These are phyloP conservation scores for Periconia sp. DNA, from an alignment of 2,329 filamentous ascomycete species.

Conservation along the genomic window DNA sequence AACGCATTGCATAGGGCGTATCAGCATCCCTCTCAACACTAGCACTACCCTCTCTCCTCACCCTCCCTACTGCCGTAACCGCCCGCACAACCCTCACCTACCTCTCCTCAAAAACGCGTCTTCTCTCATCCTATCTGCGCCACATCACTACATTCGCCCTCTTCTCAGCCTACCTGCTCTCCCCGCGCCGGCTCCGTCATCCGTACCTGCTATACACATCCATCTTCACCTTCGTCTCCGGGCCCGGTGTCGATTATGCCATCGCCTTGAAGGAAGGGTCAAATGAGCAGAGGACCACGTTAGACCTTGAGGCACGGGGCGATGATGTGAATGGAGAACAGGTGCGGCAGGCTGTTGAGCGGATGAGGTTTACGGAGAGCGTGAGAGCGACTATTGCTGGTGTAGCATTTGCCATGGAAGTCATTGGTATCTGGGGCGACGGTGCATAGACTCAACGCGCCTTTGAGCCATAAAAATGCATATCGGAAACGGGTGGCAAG, in stretches of 20 bases:
- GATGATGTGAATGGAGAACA: slow-evolving; percentile 58
- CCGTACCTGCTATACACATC: slow-evolving; percentile 91
- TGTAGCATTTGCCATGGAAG: slow-evolving; percentile 53
- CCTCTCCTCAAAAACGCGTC: slow-evolving; percentile 64
- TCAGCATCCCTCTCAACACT: slow-evolving; percentile 83
- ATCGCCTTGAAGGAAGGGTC: slow-evolving; percentile 29
- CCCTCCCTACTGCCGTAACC: slow-evolving; percentile 76
- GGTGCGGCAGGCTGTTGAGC: slow-evolving; percentile 54
- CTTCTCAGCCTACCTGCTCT: slow-evolving; percentile 77
- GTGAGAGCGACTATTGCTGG: slow-evolving; percentile 51
- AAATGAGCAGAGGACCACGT: slow-evolving; percentile 27
- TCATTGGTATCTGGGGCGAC: slow-evolving; percentile 59
- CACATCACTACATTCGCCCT: slow-evolving; percentile 74
- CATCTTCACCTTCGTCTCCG: slow-evolving; percentile 63
- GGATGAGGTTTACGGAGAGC: slow-evolving; percentile 49
- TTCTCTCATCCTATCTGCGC: slow-evolving; percentile 65
- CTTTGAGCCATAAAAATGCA: neutral
- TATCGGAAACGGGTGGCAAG: too few species aligned
- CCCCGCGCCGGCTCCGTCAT: slow-evolving; percentile 76
- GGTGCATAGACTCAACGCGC: too few species aligned
- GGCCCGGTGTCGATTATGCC: slow-evolving; percentile 47
- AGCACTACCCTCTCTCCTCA: slow-evolving; percentile 79
- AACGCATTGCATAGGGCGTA: slow-evolving; percentile 68
- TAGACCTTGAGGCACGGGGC: slow-evolving; percentile 41
- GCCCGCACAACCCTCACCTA: slow-evolving; percentile 66